Conservation (phyloP, 2,329 filamentous ascomycete genomes). For the Pseudonectria foliicola region DNA sequence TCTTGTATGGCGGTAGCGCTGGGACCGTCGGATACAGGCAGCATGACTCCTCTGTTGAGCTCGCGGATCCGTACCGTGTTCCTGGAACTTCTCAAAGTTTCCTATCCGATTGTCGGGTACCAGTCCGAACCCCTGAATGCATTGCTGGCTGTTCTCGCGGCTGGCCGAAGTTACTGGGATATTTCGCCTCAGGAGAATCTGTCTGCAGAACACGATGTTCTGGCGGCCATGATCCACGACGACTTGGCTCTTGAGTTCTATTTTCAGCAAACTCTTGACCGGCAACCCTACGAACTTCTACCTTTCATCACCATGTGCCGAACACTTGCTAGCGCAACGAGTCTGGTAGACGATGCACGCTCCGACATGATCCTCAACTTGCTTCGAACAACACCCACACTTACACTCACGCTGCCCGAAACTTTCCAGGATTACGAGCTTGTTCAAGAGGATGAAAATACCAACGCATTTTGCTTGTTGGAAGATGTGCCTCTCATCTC, state of each 20-base stretch:
- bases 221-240: slow-evolving; percentile 29
- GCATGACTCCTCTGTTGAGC: slow-evolving; percentile 49
- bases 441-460: slow-evolving; percentile 78
- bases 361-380: slow-evolving; percentile 52
- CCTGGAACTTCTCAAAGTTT: slow-evolving; percentile 63
- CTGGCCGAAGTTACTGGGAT: slow-evolving; percentile 47
- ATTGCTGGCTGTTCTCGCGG: slow-evolving; percentile 56
- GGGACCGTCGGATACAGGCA: slow-evolving; percentile 37
- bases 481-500: slow-evolving; percentile 58
- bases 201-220: slow-evolving; percentile 26
- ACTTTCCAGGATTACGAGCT: slow-evolving; percentile 69
- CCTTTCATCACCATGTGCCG: slow-evolving; percentile 71
- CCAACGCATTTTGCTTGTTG: slow-evolving; percentile 66
- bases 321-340: slow-evolving; percentile 42
- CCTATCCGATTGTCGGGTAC: slow-evolving; percentile 62
- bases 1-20: slow-evolving; percentile 41
- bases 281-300: slow-evolving; percentile 79
- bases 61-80: slow-evolving; percentile 58
- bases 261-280: slow-evolving; percentile 61
- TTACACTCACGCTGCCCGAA: slow-evolving; percentile 71
- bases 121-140: slow-evolving; percentile 62
- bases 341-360: slow-evolving; percentile 24
- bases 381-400: slow-evolving; percentile 60
- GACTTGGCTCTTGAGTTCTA: slow-evolving; percentile 47
- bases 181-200: slow-evolving; percentile 32